Percentiles rank a stretch among this genome's conserved stretches.
Conservation (phyloP, 2,329 filamentous ascomycete genomes). For the Sporothrix phasma region DNA sequence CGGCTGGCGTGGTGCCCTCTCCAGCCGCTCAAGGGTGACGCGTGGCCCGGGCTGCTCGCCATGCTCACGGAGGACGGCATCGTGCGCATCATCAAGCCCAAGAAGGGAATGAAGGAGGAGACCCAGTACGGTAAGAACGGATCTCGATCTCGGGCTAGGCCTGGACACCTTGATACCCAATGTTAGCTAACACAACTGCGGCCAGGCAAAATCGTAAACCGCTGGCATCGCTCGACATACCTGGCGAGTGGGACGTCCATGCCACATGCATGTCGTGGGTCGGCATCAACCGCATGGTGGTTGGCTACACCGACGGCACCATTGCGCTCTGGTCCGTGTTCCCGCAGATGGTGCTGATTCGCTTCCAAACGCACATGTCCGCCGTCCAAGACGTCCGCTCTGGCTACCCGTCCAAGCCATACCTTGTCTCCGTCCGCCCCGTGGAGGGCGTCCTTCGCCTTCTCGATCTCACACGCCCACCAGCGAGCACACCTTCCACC, state of each 20-base stretch:
- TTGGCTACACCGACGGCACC: conserved; percentile 48
- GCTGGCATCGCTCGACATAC: conserved; percentile 35
- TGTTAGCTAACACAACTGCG: neutral
- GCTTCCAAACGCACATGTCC: conserved; percentile 44
- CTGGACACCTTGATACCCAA: neutral
- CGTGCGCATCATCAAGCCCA: conserved; percentile 39
- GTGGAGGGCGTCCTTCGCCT: conserved; percentile 44
- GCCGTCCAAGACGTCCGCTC: conserved; percentile 45
- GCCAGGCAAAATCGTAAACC: conserved; percentile 36
- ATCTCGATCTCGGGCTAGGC: too few species aligned
- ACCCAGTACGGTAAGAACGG: conserved; percentile 34
- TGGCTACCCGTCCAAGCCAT: conserved; percentile 46
- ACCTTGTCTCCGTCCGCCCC: conserved; percentile 44
- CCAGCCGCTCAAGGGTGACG: conserved; percentile 22
- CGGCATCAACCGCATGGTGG: conserved; percentile 43
- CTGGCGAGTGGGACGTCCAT: conserved; percentile 37
- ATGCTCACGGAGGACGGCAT: conserved; percentile 42
- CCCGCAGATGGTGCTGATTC: conserved; percentile 39
- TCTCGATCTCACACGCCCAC: conserved; percentile 42
- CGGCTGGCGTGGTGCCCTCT: conserved; percentile 46
- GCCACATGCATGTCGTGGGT: conserved; percentile 47
- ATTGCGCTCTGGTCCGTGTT: conserved; percentile 47
- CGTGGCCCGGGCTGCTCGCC: conserved; percentile 33
- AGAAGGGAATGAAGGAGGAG: conserved; percentile 17
- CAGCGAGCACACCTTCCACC: conserved; percentile 43